Percentiles rank a stretch among this genome's conserved stretches.
phyloP scores from a whole-genome alignment of 2,329 filamentous ascomycete genomes.

The Aspergillus sclerotialis region DNA sequence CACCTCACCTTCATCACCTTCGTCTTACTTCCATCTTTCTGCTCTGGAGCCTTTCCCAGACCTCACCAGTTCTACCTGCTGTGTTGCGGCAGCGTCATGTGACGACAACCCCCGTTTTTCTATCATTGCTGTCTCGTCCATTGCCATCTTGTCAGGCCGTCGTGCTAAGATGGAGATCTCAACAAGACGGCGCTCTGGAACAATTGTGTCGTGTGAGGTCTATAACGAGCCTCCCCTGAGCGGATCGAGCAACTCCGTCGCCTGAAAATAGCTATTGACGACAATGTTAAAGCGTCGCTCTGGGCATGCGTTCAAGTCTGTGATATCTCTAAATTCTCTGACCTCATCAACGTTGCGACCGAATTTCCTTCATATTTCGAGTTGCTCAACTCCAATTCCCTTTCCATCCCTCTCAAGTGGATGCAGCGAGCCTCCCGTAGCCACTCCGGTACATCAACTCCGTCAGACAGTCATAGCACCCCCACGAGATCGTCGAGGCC shows the following conservation, averaged over 20 bases:
- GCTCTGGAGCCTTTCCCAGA: too few relatives aligned
- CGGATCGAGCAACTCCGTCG: background rate
- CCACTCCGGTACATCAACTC: background rate
- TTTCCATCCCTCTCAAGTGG: background rate
- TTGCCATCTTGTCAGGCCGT: background rate
- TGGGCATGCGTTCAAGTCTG: conserved; percentile 1
- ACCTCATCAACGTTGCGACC: background rate
- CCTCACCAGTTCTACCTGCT: too few relatives aligned
- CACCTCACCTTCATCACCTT: too few relatives aligned
- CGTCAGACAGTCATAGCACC: background rate
- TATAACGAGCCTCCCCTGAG: background rate
- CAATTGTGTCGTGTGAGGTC: background rate
- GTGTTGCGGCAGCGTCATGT: too few relatives aligned
- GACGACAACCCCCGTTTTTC: too few relatives aligned
- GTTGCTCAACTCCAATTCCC: background rate
- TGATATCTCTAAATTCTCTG: background rate
- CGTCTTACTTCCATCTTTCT: too few relatives aligned
- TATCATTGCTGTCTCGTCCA: conserved; percentile 1
- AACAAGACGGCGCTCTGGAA: background rate
- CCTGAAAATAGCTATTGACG: background rate
- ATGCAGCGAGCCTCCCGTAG: background rate
- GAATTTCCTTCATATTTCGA: background rate
- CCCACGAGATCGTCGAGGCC: background rate
- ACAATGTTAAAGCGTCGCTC: background rate
- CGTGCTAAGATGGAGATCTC: background rate